These are phyloP conservation scores for Aegilops umbellulata DNA, from an alignment of 176 grass and related monocot genomes.

Conservation along the genomic window DNA sequence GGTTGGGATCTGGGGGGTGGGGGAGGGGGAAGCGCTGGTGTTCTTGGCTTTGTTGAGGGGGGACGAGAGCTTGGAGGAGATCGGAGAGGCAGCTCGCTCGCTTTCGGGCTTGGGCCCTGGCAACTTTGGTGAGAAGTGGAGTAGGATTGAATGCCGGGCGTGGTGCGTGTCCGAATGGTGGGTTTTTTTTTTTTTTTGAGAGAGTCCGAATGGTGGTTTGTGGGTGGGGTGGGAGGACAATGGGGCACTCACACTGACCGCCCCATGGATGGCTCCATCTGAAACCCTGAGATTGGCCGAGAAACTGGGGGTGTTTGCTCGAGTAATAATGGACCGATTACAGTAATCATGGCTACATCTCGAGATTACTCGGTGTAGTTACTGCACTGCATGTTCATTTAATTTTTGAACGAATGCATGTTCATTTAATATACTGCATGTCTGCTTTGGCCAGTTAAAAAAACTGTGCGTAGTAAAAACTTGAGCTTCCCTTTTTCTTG, in stretches of 20 bases:
- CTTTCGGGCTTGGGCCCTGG: not conserved
- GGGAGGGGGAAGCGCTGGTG: not conserved
- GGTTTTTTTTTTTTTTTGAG: too few species aligned
- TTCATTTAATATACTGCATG: not conserved
- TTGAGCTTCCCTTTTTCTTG: too few species aligned
- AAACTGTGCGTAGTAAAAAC: too few species aligned
- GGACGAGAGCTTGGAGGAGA: not conserved
- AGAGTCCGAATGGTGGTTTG: not conserved
- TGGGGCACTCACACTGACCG: not conserved
- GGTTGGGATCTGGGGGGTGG: not conserved
- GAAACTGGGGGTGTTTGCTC: not conserved
- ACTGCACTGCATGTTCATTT: not conserved
- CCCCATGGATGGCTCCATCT: not conserved
- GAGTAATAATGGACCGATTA: not conserved
- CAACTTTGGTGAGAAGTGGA: conserved; percentile 25
- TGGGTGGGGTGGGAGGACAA: not conserved
- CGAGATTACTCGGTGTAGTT: not conserved
- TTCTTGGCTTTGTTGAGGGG: not conserved
- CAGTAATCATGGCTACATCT: not conserved
- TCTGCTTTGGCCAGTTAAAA: too few species aligned
- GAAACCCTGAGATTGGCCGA: not conserved
- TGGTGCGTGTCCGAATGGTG: not conserved
- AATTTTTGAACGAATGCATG: too few species aligned
- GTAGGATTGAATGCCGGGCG: not conserved
- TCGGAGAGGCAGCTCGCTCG: conserved; percentile 10